These are phyloP conservation scores for Cenococcum geophilum DNA, from an alignment of 495 filamentous ascomycete genomes.

Conservation along the genomic window DNA sequence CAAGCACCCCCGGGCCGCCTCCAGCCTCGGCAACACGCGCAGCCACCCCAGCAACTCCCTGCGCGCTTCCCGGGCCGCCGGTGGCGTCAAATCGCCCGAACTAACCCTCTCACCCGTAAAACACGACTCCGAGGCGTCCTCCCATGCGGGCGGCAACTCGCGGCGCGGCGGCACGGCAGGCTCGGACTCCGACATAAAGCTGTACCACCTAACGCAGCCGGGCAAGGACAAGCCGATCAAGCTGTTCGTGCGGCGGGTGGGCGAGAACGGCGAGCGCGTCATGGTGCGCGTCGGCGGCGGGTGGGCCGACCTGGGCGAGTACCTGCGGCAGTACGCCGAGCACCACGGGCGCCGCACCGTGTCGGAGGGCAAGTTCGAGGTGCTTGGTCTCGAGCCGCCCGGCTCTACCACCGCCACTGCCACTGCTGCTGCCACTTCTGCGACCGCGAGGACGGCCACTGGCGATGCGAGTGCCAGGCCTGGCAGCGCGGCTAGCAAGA, in stretches of 20 bases:
- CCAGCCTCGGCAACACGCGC: conserved; percentile 17
- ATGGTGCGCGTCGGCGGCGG: conserved; percentile 97
- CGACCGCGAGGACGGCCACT: no score
- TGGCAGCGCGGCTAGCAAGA: background rate
- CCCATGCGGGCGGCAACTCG: conserved; percentile 6
- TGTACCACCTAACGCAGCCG: conserved; percentile 86
- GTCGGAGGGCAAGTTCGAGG: conserved; percentile 49
- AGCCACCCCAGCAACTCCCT: conserved; percentile 19
- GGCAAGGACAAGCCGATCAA: conserved; percentile 82
- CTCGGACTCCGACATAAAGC: conserved; percentile 62
- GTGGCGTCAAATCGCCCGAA: conserved; percentile 28
- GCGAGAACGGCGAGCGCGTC: conserved; percentile 82
- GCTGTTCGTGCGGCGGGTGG: conserved; percentile 85
- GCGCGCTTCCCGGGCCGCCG: conserved; percentile 22
- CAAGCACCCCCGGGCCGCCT: conserved; percentile 9
- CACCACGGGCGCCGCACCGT: conserved; percentile 69
- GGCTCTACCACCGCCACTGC: no score
- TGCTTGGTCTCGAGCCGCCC: conserved; percentile 49
- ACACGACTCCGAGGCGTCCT: conserved; percentile 19
- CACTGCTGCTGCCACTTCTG: no score
- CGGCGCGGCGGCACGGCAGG: conserved; percentile 30
- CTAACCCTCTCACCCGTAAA: conserved; percentile 28
- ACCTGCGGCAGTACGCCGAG: conserved; percentile 83
- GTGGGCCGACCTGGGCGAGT: conserved; percentile 92
- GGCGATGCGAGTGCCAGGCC: no score